Percentiles rank a stretch among this genome's conserved stretches.
phyloP scores from a whole-genome alignment of 108 stramenopile genomes.

The Discostella stelligeroides region DNA sequence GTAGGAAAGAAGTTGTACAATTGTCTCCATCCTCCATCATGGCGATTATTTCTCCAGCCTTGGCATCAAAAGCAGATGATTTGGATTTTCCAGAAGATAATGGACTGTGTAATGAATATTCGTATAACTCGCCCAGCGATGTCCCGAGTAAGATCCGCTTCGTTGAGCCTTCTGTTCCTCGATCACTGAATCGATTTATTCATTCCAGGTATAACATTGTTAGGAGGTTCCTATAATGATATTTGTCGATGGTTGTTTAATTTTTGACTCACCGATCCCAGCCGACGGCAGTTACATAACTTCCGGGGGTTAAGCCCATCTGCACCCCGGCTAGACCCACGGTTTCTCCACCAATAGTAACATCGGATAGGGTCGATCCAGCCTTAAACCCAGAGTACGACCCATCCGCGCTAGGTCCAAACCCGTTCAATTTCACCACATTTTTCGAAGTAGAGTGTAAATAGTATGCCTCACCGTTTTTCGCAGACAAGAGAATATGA shows the following conservation, averaged over 20 bases:
- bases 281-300: conserved; percentile 82
- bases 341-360: conserved; percentile 1
- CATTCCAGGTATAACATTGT: no score
- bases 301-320: conserved; percentile 67
- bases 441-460: conserved; percentile 61
- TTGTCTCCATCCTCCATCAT: conserved; percentile 30
- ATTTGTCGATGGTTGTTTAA: no score
- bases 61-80: conserved; percentile 46
- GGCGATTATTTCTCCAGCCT: conserved; percentile 41
- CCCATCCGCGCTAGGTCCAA: conserved; percentile 77
- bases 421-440: conserved; percentile 65
- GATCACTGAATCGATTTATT: conserved; percentile 36
- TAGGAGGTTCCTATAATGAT: no score
- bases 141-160: conserved; percentile 79
- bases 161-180: conserved; percentile 82
- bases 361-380: conserved; percentile 35
- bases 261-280: conserved; percentile 81
- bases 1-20: no score
- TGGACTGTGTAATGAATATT: conserved; percentile 68
- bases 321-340: conserved; percentile 51
- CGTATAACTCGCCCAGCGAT: conserved; percentile 77
- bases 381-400: conserved; percentile 33
- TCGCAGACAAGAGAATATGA: conserved; percentile 74
- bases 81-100: conserved; percentile 16
- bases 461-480: conserved; percentile 84